Evolutionary conservation across 805 yeast genomes (phyloP), one percentile per base, ranked within the genome.

Genomic region (Saccharomycopsis capsularis): DNA sequence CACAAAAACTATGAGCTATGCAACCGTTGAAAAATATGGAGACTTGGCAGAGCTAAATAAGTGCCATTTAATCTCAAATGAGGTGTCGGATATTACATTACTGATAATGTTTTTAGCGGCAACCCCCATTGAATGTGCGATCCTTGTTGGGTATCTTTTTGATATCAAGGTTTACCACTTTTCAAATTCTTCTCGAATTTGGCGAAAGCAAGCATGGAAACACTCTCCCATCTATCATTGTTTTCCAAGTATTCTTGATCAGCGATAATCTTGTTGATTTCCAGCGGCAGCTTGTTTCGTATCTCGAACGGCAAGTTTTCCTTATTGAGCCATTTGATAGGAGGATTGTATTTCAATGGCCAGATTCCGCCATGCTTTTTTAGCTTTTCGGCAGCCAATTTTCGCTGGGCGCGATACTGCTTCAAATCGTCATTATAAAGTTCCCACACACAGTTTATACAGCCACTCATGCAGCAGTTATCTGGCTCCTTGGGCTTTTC

Each of bases 401-500:
- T 66, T 18, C 95, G 69, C 59, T 70, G 65, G 1, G 54, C 61
- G 58, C 80, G 78, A 96, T 96, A 93, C 30, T 87, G 87, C 54
- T 79, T 81, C 44, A 90, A 59, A 62, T 93, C 98, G 46, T 91
- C 97, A 56, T 84, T 82, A 62, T 79, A 91, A 47, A 86, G 68
- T 58, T 90, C 96, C 98, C 98, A 93, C 1, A 91, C 98, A 64
- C 99, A 91, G 65, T 91, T 89, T 27, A 87, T 81, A 64, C 99
- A 91, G 1, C 99, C 99, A 50, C 93, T 82, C 95, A 89, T 89
- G 65, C 99, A 91, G 64, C 99, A 91, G 63, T 91, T 89, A 57
- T 90, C 95, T 1, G 98, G 98, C 57, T 87, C 96, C 3, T 67
- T 69, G 0, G 99, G 98, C 60, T 74, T 76, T n/a, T 76, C 78